These are phyloP conservation scores for Potentilla sterilis DNA, from an alignment of 306 rosid genomes.

Conservation along the genomic window DNA sequence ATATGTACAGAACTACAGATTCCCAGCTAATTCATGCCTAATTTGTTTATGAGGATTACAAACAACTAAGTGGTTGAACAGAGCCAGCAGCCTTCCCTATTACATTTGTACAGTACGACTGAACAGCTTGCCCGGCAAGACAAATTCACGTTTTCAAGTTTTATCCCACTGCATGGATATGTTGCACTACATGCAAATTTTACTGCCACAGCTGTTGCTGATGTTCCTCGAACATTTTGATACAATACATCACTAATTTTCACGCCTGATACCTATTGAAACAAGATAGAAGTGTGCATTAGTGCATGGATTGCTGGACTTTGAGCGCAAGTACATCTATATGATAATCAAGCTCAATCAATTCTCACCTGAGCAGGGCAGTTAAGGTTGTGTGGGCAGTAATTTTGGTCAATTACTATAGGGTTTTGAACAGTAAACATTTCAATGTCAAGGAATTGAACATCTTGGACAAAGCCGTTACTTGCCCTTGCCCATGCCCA, in stretches of 20 bases:
- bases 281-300: background rate
- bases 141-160: conserved; percentile 10
- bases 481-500: conserved; percentile 30
- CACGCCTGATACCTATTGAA: conserved; percentile 11
- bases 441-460: conserved; percentile 12
- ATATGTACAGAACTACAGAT: background rate
- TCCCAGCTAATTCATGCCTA: background rate
- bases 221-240: conserved; percentile 18
- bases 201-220: conserved; percentile 14
- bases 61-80: conserved; percentile 20
- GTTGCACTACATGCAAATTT: conserved; percentile 16
- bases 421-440: conserved; percentile 29
- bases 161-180: conserved; percentile 23
- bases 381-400: conserved; percentile 23
- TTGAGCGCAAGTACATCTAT: background rate
- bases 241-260: conserved; percentile 2
- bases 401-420: conserved; percentile 26
- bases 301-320: background rate
- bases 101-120: conserved; percentile 22
- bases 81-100: background rate
- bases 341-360: background rate
- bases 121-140: conserved; percentile 1
- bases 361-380: conserved; percentile 18
- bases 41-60: background rate
- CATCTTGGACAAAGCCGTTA: conserved; percentile 20